Evolutionary conservation across 306 rosid genomes (phyloP).

Genomic region (Prunus persica): Prunus_persica_NCBIv2 NC_034014.1:29037001-29037500

Average conservation of each 20-base stretch:
- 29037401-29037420: background rate
- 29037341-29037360: background rate
- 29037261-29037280: background rate
- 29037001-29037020: background rate
- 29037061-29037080: conserved; percentile 20
- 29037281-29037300: conserved; percentile 5
- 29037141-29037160: conserved; percentile 18
- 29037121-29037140: conserved; percentile 16
- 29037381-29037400: background rate
- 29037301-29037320: conserved; percentile 1
- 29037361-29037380: background rate
- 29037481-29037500: background rate
- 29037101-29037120: background rate
- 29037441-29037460: background rate
- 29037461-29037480: background rate
- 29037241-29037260: background rate
- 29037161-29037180: background rate
- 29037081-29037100: conserved; percentile 23
- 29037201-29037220: conserved; percentile 5
- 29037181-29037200: conserved; percentile 22
- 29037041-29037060: conserved; percentile 21
- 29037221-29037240: background rate
- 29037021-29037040: conserved; percentile 13
- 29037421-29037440: background rate
- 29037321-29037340: background rate